phyloP scores from a whole-genome alignment of 1,139 yeast species.

The Scheffersomyces insectosa region DNA sequence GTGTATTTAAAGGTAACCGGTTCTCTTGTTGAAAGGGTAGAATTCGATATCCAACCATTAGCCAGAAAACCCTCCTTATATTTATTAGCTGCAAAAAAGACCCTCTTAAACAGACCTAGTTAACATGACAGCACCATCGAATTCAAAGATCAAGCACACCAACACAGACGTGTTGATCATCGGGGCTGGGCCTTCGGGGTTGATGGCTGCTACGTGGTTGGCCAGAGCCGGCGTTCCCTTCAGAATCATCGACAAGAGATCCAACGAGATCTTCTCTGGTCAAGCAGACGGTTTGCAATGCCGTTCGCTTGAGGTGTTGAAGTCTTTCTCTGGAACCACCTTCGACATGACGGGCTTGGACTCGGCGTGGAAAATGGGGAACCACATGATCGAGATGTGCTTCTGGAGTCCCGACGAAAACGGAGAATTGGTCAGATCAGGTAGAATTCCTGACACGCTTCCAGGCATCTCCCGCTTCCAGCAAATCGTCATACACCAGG shows the following conservation, averaged over 20 bases:
- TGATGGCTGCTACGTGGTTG: slow-evolving; percentile 29
- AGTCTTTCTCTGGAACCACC: slow-evolving; percentile 20
- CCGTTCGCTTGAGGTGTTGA: slow-evolving; percentile 24
- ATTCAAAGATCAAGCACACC: slow-evolving; percentile 16
- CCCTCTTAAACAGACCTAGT: too few relatives aligned
- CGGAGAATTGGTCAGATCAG: slow-evolving; percentile 19
- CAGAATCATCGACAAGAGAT: slow-evolving; percentile 32
- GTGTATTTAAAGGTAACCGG: too few relatives aligned
- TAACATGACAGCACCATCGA: not conserved
- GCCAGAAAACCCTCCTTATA: too few relatives aligned
- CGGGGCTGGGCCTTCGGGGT: slow-evolving; percentile 41
- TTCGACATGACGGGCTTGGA: slow-evolving; percentile 10
- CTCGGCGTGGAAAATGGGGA: slow-evolving; percentile 27
- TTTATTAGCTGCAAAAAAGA: too few relatives aligned
- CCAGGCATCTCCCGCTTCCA: slow-evolving; percentile 31
- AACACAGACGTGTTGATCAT: slow-evolving; percentile 34
- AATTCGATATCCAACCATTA: too few relatives aligned
- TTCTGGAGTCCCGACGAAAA: slow-evolving; percentile 25
- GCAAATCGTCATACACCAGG: slow-evolving; percentile 33
- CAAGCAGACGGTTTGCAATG: slow-evolving; percentile 34
- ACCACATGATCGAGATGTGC: slow-evolving; percentile 25
- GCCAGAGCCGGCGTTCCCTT: slow-evolving; percentile 30
- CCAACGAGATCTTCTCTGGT: slow-evolving; percentile 28
- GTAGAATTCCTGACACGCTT: slow-evolving; percentile 26
- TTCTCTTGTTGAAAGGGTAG: too few relatives aligned